Evolutionary conservation across 2,329 filamentous ascomycete species (phyloP).

Genomic region (Aspergillus versicolor): DNA sequence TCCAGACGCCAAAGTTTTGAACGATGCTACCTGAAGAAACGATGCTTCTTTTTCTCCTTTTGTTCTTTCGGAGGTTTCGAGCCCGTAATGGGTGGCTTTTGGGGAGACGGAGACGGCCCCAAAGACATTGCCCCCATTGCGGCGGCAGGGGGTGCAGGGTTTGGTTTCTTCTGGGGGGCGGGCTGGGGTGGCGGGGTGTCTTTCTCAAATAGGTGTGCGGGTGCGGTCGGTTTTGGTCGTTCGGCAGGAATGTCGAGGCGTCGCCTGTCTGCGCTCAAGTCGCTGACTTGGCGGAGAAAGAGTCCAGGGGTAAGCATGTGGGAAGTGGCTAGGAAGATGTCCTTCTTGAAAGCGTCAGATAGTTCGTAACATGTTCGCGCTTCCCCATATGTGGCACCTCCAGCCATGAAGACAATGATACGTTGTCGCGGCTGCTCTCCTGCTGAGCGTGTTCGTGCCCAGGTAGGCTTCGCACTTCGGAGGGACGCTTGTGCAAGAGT

Average conservation of each 20-base stretch:
- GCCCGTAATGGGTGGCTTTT: slow-evolving; percentile 31
- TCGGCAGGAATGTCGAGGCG: slow-evolving; percentile 79
- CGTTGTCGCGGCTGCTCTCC: slow-evolving; percentile 81
- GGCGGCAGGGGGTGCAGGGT: slow-evolving; percentile 30
- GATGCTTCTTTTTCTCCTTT: slow-evolving; percentile 55
- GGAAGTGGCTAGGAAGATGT: slow-evolving; percentile 83
- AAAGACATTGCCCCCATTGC: slow-evolving; percentile 39
- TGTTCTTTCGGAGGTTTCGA: slow-evolving; percentile 43
- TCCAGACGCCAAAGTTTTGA: neutral
- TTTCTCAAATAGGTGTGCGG: slow-evolving; percentile 80
- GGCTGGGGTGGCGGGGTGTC: slow-evolving; percentile 50
- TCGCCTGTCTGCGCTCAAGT: slow-evolving; percentile 73
- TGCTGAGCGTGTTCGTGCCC: slow-evolving; percentile 78
- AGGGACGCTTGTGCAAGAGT: slow-evolving; percentile 67
- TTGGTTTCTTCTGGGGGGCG: slow-evolving; percentile 24
- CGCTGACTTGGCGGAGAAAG: slow-evolving; percentile 78
- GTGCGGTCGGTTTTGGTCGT: slow-evolving; percentile 74
- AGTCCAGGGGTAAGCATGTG: slow-evolving; percentile 88
- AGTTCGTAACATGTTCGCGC: slow-evolving; percentile 85
- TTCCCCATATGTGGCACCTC: slow-evolving; percentile 92
- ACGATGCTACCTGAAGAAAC: slow-evolving; percentile 48
- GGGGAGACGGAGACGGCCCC: slow-evolving; percentile 37
- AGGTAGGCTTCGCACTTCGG: slow-evolving; percentile 88
- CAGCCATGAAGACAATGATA: slow-evolving; percentile 90
- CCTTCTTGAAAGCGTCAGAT: slow-evolving; percentile 68